Evolutionary conservation across 805 yeast genomes (phyloP), one percentile per base, ranked within the genome.

Genomic region (Kregervanrija fluxuum): DNA sequence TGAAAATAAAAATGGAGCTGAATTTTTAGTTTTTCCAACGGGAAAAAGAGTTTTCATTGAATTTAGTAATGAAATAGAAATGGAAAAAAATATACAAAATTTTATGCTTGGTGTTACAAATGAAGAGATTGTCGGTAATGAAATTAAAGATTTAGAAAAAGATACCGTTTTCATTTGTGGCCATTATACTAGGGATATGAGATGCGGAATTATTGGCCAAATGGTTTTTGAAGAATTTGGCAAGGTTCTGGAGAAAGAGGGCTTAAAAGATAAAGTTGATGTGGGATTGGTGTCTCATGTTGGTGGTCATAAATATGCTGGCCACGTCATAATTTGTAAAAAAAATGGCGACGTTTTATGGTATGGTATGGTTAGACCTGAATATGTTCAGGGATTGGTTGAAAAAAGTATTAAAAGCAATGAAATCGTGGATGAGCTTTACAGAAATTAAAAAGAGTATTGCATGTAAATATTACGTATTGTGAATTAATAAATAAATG

Each of bases 241-340:
- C 22, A 48, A 43, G 30, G 77, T 74, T 1, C 50, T 80, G 12
- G 46, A 53, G 11, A 37, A 49, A 1, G 65, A 71, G 38, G 61
- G 60, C 0, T 37, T 76, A 37, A 46, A 64, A 14, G 46, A 44
- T 49, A 35, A 44, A 8, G 44, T 52, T 8, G 44, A 54, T 14
- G 47, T 81, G 32, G 89, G 87, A 0, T 55, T 75, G 6, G 68
- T 83, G 0, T 80, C 90, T 11, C 96, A 87, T 59, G 69, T 87
- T 35, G 95, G 95, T 1, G 96, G 96, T 0, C 96, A 87, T 59
- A 85, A 73, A 2, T 87, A 77, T 61, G 95, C 96, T 1, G 95
- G 95, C 0, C 87, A 87, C 55, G 77, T 87, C 11, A 65, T 85
- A 2, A 73, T 75, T 41, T 79, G 80, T 49, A 68, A 68, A 40